Evolutionary conservation across 2,329 filamentous ascomycete genomes (phyloP).

Genomic region (Xylariaceae sp.): DNA sequence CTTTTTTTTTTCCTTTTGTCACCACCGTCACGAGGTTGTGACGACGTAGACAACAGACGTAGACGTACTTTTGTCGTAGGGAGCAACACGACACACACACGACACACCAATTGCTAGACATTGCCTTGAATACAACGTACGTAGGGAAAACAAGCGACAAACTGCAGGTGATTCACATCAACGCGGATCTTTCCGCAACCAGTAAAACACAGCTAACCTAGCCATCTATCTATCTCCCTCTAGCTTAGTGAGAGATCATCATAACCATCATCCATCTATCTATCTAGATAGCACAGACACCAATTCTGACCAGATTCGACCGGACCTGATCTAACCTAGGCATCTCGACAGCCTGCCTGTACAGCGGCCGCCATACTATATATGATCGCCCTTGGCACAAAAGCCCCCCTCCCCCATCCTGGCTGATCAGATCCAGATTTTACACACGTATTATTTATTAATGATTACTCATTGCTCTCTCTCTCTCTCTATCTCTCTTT

Average conservation of each 20-base stretch:
- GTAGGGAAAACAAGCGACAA: neutral
- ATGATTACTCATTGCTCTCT: slow-evolving; percentile 6
- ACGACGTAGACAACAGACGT: neutral
- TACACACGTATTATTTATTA: slow-evolving; percentile 1
- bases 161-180: slow-evolving; percentile 4
- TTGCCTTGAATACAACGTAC: neutral
- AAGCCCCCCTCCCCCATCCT: slow-evolving; percentile 9
- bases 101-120: neutral
- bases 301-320: no score
- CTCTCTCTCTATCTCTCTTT: no score
- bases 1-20: no score
- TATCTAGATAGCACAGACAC: no score
- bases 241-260: no score
- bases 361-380: slow-evolving; percentile 14
- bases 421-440: slow-evolving; percentile 2
- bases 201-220: no score
- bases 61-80: neutral
- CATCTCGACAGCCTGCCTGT: slow-evolving; percentile 10
- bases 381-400: slow-evolving; percentile 28
- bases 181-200: slow-evolving; percentile 12
- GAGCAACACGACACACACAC: neutral
- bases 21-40: neutral
- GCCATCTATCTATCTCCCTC: no score
- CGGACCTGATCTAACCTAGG: neutral
- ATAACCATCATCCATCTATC: no score